A percentile compares a stretch with the other conserved stretches of the same genome.
Evolutionary conservation across 1,284 basidiomycete genomes (phyloP).

Genomic region (Pyrrhoderma noxium): DNA sequence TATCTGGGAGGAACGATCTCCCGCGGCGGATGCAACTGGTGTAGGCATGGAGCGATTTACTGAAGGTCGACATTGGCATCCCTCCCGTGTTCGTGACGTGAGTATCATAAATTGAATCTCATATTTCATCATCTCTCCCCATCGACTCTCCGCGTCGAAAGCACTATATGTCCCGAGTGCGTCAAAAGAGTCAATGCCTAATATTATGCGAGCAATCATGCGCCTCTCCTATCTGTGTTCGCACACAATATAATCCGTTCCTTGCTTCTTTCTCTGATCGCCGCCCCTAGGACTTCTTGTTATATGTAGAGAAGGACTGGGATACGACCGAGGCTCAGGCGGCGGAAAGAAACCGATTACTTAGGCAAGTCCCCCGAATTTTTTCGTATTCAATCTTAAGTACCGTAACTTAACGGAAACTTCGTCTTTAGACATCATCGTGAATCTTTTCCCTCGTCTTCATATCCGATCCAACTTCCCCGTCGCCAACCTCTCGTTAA

Average conservation of each 20-base stretch:
- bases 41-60: slow-evolving; percentile 40
- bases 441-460: slow-evolving; percentile 12
- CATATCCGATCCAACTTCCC: slow-evolving; percentile 15
- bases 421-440: slow-evolving; percentile 9
- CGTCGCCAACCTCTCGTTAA: slow-evolving; percentile 30
- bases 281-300: slow-evolving; percentile 32
- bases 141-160: too few species aligned
- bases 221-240: neutral
- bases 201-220: too few species aligned
- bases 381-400: neutral
- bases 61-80: slow-evolving; percentile 32
- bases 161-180: too few species aligned
- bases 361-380: slow-evolving; percentile 7
- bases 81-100: slow-evolving; percentile 29
- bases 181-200: too few species aligned
- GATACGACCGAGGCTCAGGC: slow-evolving; percentile 15
- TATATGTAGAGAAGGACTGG: slow-evolving; percentile 34
- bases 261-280: slow-evolving; percentile 6
- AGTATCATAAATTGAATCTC: slow-evolving; percentile 18
- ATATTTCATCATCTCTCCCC: neutral
- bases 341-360: slow-evolving; percentile 15
- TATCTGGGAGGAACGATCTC: slow-evolving; percentile 38
- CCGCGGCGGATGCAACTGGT: slow-evolving; percentile 30
- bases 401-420: slow-evolving; percentile 1
- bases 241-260: neutral